Conservation (phyloP, 148 eudicot genomes). For the Fallopia convolvulus region DNA sequence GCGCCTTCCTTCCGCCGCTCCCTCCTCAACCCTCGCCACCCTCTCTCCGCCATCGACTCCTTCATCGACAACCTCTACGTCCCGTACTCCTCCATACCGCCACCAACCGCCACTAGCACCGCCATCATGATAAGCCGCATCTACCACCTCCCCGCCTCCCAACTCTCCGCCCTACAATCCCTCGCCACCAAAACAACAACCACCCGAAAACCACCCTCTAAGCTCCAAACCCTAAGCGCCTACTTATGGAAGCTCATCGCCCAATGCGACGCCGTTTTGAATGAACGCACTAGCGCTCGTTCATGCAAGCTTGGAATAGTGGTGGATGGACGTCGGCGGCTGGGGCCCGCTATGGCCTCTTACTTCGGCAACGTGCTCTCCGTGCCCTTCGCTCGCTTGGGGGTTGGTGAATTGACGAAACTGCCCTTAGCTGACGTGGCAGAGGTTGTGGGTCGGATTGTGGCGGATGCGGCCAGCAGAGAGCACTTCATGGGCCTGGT, state of each 20-base stretch:
- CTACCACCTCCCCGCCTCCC: conserved; percentile 32
- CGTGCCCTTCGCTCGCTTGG: conserved; percentile 42
- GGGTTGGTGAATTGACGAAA: conserved; percentile 22
- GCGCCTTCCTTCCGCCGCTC: conserved; percentile 47
- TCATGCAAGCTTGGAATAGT: conserved; percentile 52
- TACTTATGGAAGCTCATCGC: conserved; percentile 62
- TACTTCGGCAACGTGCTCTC: conserved; percentile 69
- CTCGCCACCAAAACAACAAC: conserved; percentile 12
- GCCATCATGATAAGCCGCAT: conserved; percentile 28
- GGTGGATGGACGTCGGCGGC: conserved; percentile 55
- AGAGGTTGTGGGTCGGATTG: conserved; percentile 29
- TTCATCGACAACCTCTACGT: conserved; percentile 32
- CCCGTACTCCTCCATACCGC: conserved; percentile 23
- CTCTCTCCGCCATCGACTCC: conserved; percentile 16
- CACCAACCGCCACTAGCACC: background rate
- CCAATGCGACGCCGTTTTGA: background rate
- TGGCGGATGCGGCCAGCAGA: conserved; percentile 28
- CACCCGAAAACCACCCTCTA: conserved; percentile 17
- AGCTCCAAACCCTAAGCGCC: conserved; percentile 53
- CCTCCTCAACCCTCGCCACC: conserved; percentile 40
- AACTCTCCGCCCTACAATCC: conserved; percentile 30
- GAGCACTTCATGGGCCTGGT: conserved; percentile 62
- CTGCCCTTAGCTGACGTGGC: conserved; percentile 33
- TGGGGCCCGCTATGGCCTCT: conserved; percentile 19
- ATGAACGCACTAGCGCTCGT: conserved; percentile 4